Base-by-base conservation (phyloP, 306 rosid genomes). In the Quercus dentata region DNA sequence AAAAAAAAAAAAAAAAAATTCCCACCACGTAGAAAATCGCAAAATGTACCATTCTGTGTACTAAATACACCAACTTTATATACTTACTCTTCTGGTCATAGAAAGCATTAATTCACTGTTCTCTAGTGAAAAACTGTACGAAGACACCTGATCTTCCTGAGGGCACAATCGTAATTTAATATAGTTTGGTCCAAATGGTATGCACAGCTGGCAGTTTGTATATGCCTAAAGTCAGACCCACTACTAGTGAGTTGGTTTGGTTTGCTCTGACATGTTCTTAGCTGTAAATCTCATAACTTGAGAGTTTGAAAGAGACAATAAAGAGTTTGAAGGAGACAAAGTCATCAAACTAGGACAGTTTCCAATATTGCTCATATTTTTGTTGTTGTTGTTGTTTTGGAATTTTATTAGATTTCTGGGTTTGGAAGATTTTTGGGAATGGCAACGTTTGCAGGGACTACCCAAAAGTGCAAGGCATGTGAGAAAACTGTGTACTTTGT, bases 401-500 rank as follows among this genome's bases (percentile, higher is more conserved):
- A 62, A 52, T 56, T 5, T 28, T 83, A 69, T 71, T 71, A 63
- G 33, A 78, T 56, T 61, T 74, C 71, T 69, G 25, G 46, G 17
- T 63, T 56, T 56, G 73, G 33, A 38, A 31, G 44, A 65, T 72
- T 20, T 78, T 69, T 78, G 77, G 84, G 41, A 64, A 92, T 92
- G 99, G 92, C 97, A 86, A 79, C 90, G 35, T 94, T 92, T 86
- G 86, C 71, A 85, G 98, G 99, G 72, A 91, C 98, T 10, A 91
- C 98, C 80, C 98, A 95, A 88, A 95, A 95, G 78, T 95, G 99
- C 81, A 90, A 85, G 75, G 92, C 83, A n/a, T 95, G 99, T 88
- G 96, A 91, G 28, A 93, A 95, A 88, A 95, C 92, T 27, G 99
- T 93, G 1, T 95, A 95, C 59, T 87, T 88, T 84, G 92, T 95